A percentile compares a stretch with the other conserved stretches of the same genome.
These are phyloP conservation scores for Adansonia gregorii DNA, from an alignment of 441 rosid species.

Conservation along the genomic window DNA sequence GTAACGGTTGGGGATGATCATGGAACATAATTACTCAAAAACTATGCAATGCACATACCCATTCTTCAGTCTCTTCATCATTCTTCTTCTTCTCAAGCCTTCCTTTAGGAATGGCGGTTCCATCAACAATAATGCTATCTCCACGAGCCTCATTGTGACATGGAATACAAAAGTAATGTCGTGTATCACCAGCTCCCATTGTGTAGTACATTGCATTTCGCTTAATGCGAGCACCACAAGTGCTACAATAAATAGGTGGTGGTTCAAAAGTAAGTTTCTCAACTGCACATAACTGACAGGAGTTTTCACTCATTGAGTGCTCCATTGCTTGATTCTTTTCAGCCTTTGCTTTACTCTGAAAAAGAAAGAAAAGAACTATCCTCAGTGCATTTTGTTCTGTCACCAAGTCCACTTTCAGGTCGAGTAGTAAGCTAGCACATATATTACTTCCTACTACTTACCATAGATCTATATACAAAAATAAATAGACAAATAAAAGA, in stretches of 20 bases:
- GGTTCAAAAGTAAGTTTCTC: slow-evolving; percentile 99
- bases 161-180: slow-evolving; percentile 95
- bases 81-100: slow-evolving; percentile 98
- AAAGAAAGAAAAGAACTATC: slow-evolving; percentile 22
- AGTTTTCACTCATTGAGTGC: slow-evolving; percentile 97
- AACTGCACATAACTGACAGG: slow-evolving; percentile 98
- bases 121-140: slow-evolving; percentile 77
- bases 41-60: slow-evolving; percentile 52
- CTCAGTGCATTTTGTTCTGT: background rate
- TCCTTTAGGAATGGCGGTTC: slow-evolving; percentile 69
- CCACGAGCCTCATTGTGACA: slow-evolving; percentile 99
- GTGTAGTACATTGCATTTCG: slow-evolving; percentile 98
- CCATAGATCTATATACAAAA: background rate
- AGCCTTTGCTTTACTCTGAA: slow-evolving; percentile 97
- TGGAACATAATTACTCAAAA: slow-evolving; percentile 25
- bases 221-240: slow-evolving; percentile 97
- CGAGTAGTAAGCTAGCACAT: slow-evolving; percentile 6
- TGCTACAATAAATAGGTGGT: slow-evolving; percentile 94
- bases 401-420: background rate
- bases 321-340: slow-evolving; percentile 99
- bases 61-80: slow-evolving; percentile 99
- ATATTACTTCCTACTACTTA: background rate
- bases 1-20: slow-evolving; percentile 18
- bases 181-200: slow-evolving; percentile 92
- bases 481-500: background rate